A percentile compares a stretch with the other conserved stretches of the same genome.
Conservation (phyloP, 441 rosid genomes). For the Oxalis stricta region DNA sequence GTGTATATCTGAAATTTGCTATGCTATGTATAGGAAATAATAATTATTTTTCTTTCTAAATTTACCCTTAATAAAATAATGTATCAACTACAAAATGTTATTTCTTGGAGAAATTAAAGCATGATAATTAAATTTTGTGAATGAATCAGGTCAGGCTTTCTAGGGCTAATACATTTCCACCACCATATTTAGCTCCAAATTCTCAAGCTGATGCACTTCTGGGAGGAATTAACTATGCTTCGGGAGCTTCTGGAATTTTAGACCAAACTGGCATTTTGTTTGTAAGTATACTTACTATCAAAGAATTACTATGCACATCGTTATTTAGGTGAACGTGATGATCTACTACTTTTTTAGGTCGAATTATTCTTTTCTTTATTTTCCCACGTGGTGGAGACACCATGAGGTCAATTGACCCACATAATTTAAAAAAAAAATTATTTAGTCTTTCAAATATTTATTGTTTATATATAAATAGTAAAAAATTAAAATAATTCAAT, state of each 20-base stretch:
- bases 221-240: conserved; percentile 46
- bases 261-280: conserved; percentile 37
- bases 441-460: not conserved
- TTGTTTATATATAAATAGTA: no score
- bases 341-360: not conserved
- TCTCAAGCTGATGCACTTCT: conserved; percentile 16
- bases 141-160: conserved; percentile 30
- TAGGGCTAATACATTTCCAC: conserved; percentile 39
- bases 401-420: no score
- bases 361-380: no score
- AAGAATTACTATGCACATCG: no score
- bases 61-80: no score
- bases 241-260: conserved; percentile 47
- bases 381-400: no score
- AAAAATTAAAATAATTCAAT: not conserved
- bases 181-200: conserved; percentile 43
- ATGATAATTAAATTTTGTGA: not conserved
- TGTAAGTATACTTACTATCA: conserved; percentile 13
- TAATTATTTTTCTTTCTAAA: no score
- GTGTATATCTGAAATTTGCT: no score
- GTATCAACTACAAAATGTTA: no score
- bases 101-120: not conserved
- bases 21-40: no score
- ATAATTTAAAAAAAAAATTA: no score
- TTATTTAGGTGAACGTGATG: no score